Conservation (phyloP, 129 eudicot genomes). For the Silybum marianum region DNA sequence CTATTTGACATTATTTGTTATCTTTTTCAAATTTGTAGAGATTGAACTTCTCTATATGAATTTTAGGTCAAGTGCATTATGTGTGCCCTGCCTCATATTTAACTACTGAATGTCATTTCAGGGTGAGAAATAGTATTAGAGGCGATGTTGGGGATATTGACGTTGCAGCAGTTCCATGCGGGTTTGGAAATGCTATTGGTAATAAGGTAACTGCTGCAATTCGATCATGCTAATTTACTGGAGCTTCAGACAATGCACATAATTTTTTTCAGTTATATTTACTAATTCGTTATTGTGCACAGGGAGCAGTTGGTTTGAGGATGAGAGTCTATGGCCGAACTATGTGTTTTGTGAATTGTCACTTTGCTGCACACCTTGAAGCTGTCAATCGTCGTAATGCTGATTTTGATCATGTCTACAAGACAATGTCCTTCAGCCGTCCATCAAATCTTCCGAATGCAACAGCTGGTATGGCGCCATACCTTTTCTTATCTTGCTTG, state of each 20-base stretch:
- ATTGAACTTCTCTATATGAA: not conserved
- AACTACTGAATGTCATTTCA: slow-evolving; percentile 39
- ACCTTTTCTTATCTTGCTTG: slow-evolving; percentile 58
- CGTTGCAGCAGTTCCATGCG: slow-evolving; percentile 98
- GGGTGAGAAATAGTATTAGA: slow-evolving; percentile 71
- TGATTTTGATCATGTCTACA: slow-evolving; percentile 97
- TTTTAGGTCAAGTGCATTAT: not conserved
- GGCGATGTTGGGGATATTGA: slow-evolving; percentile 89
- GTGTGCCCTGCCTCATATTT: slow-evolving; percentile 9
- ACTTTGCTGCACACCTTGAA: slow-evolving; percentile 94
- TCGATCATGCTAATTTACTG: slow-evolving; percentile 13
- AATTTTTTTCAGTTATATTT: slow-evolving; percentile 13
- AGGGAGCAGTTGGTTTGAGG: slow-evolving; percentile 99
- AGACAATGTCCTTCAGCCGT: slow-evolving; percentile 75
- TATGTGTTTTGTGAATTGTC: slow-evolving; percentile 94
- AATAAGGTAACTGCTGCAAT: slow-evolving; percentile 64
- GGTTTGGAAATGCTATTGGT: slow-evolving; percentile 95
- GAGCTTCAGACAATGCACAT: not conserved
- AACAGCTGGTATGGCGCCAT: slow-evolving; percentile 67
- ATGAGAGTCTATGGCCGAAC: slow-evolving; percentile 80
- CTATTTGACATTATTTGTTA: not conserved
- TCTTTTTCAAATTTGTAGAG: not conserved
- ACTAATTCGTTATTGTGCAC: slow-evolving; percentile 28
- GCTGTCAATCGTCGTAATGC: slow-evolving; percentile 90
- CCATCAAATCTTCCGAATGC: slow-evolving; percentile 57